phyloP scores from a whole-genome alignment of 208 protist species.

The Acanthamoeba lenticulata region DNA sequence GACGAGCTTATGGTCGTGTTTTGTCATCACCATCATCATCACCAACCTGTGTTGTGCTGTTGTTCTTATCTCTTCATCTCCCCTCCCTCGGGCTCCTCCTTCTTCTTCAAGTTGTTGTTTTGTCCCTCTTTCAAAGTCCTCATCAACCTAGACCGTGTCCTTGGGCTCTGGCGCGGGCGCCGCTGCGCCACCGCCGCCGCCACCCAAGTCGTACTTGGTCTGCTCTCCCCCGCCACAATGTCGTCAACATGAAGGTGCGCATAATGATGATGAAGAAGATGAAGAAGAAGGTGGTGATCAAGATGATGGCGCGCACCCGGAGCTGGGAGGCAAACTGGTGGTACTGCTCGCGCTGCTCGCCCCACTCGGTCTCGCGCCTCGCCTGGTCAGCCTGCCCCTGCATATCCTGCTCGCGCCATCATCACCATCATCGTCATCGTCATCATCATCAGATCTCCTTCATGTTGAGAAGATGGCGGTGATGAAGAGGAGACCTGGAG shows the following conservation, averaged over 20 bases:
- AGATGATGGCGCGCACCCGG: not conserved
- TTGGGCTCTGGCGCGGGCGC: not conserved
- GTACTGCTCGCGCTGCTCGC: not conserved
- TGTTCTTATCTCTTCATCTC: too few relatives aligned
- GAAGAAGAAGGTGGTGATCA: not conserved
- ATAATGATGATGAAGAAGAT: not conserved
- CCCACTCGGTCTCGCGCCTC: not conserved
- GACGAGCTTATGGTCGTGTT: too few relatives aligned
- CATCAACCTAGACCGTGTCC: not conserved
- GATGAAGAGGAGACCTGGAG: too few relatives aligned
- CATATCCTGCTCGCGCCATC: not conserved
- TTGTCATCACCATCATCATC: too few relatives aligned
- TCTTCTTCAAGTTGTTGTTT: too few relatives aligned
- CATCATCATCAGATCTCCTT: too few relatives aligned
- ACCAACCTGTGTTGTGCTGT: too few relatives aligned
- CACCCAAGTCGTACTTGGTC: conserved; percentile 1
- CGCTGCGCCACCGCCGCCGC: too few relatives aligned
- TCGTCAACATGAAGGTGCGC: not conserved
- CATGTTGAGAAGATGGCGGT: too few relatives aligned
- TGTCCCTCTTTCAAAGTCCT: too few relatives aligned
- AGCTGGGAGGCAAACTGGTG: not conserved
- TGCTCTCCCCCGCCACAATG: not conserved
- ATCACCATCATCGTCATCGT: not conserved
- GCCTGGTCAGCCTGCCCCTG: not conserved
- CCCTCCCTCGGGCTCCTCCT: too few relatives aligned